Conservation (phyloP, 257 asterid species). For the Solanum bulbocastanum region DNA sequence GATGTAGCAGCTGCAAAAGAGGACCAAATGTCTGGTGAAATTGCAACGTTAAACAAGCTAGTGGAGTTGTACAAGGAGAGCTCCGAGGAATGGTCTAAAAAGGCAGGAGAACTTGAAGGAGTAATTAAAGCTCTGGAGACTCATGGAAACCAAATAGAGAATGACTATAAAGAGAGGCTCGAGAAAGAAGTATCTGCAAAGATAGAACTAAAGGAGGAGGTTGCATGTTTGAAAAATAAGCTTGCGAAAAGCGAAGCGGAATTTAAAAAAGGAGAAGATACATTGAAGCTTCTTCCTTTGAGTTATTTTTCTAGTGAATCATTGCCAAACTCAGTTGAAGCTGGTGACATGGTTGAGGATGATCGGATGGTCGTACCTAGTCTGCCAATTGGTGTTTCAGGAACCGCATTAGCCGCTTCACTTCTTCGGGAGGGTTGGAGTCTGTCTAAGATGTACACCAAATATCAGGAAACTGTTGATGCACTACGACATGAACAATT, state of each 20-base stretch:
- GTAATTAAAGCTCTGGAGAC: slow-evolving; percentile 91
- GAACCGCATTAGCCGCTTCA: slow-evolving; percentile 93
- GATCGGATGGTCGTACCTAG: slow-evolving; percentile 61
- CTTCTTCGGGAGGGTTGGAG: slow-evolving; percentile 98
- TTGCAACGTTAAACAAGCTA: slow-evolving; percentile 74
- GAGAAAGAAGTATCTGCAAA: slow-evolving; percentile 56
- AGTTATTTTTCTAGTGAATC: slow-evolving; percentile 25
- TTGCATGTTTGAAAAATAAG: slow-evolving; percentile 46
- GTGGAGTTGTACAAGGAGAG: slow-evolving; percentile 84
- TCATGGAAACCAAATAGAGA: slow-evolving; percentile 66
- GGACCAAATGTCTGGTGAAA: slow-evolving; percentile 62
- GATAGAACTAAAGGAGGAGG: slow-evolving; percentile 65
- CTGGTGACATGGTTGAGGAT: slow-evolving; percentile 32
- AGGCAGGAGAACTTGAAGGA: slow-evolving; percentile 96
- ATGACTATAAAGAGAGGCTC: slow-evolving; percentile 65
- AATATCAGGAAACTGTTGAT: slow-evolving; percentile 92
- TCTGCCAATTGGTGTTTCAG: slow-evolving; percentile 80
- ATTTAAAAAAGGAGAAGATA: slow-evolving; percentile 49
- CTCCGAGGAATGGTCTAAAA: slow-evolving; percentile 91
- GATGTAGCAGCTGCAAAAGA: slow-evolving; percentile 63
- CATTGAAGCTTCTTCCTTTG: slow-evolving; percentile 39
- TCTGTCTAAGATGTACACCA: slow-evolving; percentile 67
- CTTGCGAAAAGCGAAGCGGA: slow-evolving; percentile 39
- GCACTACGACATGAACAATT: slow-evolving; percentile 85
- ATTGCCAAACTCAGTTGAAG: slow-evolving; percentile 16